A percentile compares a stretch with the other conserved stretches of the same genome.
Conservation (phyloP, 1,284 basidiomycete genomes). For the Rugosomyces carneus region DNA sequence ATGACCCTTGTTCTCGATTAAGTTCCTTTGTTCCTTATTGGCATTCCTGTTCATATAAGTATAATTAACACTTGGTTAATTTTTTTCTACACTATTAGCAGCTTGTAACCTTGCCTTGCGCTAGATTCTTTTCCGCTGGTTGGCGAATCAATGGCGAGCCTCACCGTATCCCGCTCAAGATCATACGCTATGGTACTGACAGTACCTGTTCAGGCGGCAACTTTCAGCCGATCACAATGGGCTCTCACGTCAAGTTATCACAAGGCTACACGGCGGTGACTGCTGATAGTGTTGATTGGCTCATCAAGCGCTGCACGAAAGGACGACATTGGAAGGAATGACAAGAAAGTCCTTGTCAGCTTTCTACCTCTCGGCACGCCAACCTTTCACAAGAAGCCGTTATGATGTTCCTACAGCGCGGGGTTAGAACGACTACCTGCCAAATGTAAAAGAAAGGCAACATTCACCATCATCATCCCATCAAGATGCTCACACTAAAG, state of each 20-base stretch:
- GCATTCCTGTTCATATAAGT: too few relatives aligned
- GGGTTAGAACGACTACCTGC: not conserved
- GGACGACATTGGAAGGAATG: not conserved
- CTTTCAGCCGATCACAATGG: not conserved
- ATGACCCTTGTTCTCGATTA: not conserved
- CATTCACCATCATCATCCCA: not conserved
- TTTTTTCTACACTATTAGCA: too few relatives aligned
- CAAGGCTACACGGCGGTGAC: not conserved
- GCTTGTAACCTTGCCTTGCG: too few relatives aligned
- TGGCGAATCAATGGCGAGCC: too few relatives aligned
- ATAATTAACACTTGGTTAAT: too few relatives aligned
- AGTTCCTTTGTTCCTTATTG: not conserved
- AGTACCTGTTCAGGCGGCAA: not conserved
- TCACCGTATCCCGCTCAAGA: too few relatives aligned
- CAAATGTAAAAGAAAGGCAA: not conserved
- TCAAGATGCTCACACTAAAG: not conserved
- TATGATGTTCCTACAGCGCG: not conserved
- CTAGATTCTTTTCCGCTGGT: too few relatives aligned
- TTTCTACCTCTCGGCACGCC: not conserved
- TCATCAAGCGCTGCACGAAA: not conserved
- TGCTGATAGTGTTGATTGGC: not conserved
- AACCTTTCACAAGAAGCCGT: not conserved
- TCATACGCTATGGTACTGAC: too few relatives aligned
- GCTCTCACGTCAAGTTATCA: not conserved
- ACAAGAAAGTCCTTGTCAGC: not conserved